Evolutionary conservation across 345 rosid species (phyloP).

Genomic region (Raphanus sativus): DNA sequence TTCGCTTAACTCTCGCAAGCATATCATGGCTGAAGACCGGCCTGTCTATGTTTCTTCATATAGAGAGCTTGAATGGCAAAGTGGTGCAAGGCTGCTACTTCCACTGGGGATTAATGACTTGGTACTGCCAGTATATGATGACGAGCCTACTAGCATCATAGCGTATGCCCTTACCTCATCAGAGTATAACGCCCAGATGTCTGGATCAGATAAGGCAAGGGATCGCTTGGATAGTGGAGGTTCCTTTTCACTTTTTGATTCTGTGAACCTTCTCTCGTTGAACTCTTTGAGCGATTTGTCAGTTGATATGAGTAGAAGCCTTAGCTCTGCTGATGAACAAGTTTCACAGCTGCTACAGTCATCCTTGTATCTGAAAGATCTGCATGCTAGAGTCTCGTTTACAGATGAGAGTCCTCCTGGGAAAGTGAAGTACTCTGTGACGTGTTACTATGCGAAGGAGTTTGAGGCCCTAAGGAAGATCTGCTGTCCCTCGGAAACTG

Average conservation of each 20-base stretch:
- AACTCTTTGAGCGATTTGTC: slow-evolving; percentile 52
- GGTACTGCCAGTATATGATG: slow-evolving; percentile 84
- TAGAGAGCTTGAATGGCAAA: slow-evolving; percentile 67
- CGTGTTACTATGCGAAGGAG: slow-evolving; percentile 83
- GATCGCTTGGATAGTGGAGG: slow-evolving; percentile 49
- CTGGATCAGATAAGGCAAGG: slow-evolving; percentile 59
- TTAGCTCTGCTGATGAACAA: slow-evolving; percentile 61
- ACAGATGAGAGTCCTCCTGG: slow-evolving; percentile 69
- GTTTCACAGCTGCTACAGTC: slow-evolving; percentile 61
- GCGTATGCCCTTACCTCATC: slow-evolving; percentile 76
- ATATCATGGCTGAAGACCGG: slow-evolving; percentile 53
- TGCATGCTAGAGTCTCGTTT: slow-evolving; percentile 80
- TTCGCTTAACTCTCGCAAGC: slow-evolving; percentile 52
- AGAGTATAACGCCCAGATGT: slow-evolving; percentile 63
- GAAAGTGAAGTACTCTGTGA: slow-evolving; percentile 73
- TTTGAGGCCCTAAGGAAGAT: slow-evolving; percentile 86
- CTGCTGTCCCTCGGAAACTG: slow-evolving; percentile 85
- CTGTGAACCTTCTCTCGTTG: slow-evolving; percentile 54
- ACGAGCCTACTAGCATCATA: slow-evolving; percentile 90
- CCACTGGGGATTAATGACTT: slow-evolving; percentile 68
- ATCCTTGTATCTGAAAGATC: slow-evolving; percentile 51
- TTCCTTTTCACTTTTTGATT: slow-evolving; percentile 57
- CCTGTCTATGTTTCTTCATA: slow-evolving; percentile 61
- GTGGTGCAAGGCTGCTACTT: slow-evolving; percentile 73
- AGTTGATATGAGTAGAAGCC: slow-evolving; percentile 48